Conservation (phyloP, 306 rosid species). For the Prunus dulcis region DNA sequence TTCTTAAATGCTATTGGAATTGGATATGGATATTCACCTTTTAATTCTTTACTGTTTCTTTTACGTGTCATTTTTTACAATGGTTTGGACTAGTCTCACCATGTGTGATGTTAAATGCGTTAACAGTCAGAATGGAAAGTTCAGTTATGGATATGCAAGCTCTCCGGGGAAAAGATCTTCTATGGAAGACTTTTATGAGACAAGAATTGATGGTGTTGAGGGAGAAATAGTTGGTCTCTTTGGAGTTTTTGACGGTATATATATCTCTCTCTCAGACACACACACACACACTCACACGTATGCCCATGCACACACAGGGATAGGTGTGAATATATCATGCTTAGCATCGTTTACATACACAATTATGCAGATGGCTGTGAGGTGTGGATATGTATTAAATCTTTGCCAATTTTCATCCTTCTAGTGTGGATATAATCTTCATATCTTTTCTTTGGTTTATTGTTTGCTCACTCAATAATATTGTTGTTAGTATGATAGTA, state of each 20-base stretch:
- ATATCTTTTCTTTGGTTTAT: background rate
- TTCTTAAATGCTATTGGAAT: background rate
- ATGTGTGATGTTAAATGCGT: slow-evolving; percentile 30
- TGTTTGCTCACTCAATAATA: background rate
- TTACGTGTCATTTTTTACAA: background rate
- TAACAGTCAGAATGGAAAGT: slow-evolving; percentile 77
- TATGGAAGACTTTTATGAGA: slow-evolving; percentile 95
- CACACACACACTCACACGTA: background rate
- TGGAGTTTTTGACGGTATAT: slow-evolving; percentile 90
- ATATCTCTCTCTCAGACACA: slow-evolving; percentile 8
- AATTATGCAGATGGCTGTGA: background rate
- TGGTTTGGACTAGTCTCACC: slow-evolving; percentile 18
- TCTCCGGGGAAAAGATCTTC: slow-evolving; percentile 90
- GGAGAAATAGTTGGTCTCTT: slow-evolving; percentile 93
- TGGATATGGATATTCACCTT: background rate
- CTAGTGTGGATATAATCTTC: background rate
- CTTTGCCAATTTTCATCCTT: background rate
- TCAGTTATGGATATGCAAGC: slow-evolving; percentile 97
- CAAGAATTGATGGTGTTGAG: slow-evolving; percentile 88
- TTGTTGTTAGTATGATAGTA: background rate
- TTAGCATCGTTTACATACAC: background rate
- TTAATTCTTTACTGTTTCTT: slow-evolving; percentile 7
- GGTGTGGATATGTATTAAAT: background rate
- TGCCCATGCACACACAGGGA: background rate
- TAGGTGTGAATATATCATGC: background rate